Percentiles rank a stretch among this genome's conserved stretches.
These are phyloP conservation scores for Harrya chromipes DNA, from an alignment of 768 basidiomycete genomes.

Conservation along the genomic window DNA sequence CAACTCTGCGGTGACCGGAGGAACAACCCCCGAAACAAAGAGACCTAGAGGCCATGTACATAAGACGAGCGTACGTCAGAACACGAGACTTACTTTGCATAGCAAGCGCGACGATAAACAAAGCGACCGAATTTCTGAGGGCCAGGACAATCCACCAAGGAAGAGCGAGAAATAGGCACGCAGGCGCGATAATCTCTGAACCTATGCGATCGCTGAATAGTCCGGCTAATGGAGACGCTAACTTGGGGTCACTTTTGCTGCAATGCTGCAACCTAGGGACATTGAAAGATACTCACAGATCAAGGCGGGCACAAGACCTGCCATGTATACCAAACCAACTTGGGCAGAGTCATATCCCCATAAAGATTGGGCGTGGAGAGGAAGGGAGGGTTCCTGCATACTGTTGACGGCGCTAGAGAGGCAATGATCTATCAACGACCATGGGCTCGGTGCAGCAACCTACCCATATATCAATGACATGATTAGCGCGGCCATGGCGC, in stretches of 20 bases:
- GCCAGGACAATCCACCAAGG: conserved; percentile 65
- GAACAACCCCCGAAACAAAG: conserved; percentile 55
- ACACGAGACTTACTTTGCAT: conserved; percentile 46
- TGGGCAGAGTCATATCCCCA: conserved; percentile 47
- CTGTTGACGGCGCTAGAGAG: conserved; percentile 43
- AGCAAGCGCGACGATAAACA: conserved; percentile 40
- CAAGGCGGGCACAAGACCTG: conserved; percentile 58
- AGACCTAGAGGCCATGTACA: conserved; percentile 42
- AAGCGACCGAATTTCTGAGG: conserved; percentile 48
- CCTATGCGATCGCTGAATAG: conserved; percentile 55
- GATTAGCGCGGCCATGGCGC: conserved; percentile 45
- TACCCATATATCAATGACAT: conserved; percentile 57
- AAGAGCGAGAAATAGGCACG: conserved; percentile 47
- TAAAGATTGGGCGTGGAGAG: conserved; percentile 47
- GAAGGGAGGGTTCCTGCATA: conserved; percentile 54
- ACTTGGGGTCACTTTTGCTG: background rate
- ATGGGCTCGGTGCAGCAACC: conserved; percentile 6
- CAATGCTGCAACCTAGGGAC: too few species aligned
- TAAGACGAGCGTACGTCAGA: background rate
- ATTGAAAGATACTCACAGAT: conserved; percentile 46
- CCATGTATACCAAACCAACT: conserved; percentile 69
- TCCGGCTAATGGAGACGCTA: conserved; percentile 61
- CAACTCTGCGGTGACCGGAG: conserved; percentile 65
- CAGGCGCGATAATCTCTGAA: conserved; percentile 49
- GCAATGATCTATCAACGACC: background rate